Percentiles rank a stretch among this genome's conserved stretches.
Conservation (phyloP, 2,329 filamentous ascomycete species). For the Salinomyces thailandicus region DNA sequence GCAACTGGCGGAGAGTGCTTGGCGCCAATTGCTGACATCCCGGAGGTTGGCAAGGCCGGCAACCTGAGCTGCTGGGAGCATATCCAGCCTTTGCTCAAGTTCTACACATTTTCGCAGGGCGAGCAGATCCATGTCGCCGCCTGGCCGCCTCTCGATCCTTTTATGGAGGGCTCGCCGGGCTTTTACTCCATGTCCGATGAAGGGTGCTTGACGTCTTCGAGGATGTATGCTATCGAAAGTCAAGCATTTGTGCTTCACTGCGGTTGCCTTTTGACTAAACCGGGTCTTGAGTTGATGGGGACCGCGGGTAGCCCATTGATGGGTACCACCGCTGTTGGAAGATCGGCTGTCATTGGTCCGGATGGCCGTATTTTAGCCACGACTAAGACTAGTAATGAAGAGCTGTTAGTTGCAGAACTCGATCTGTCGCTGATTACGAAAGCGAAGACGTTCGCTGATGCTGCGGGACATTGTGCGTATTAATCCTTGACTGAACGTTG, state of each 20-base stretch:
- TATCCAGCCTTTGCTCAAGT: conserved; percentile 33
- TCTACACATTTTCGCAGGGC: conserved; percentile 29
- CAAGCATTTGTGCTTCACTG: conserved; percentile 45
- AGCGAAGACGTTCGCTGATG: conserved; percentile 36
- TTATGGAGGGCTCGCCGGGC: conserved; percentile 20
- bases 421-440: conserved; percentile 36
- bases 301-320: conserved; percentile 35
- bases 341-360: conserved; percentile 42
- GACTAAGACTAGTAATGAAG: conserved; percentile 32
- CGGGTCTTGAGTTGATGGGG: conserved; percentile 35
- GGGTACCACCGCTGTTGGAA: conserved; percentile 34
- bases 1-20: conserved; percentile 25
- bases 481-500: too few relatives aligned
- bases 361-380: conserved; percentile 40
- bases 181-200: conserved; percentile 26
- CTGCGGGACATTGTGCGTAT: conserved; percentile 42
- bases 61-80: conserved; percentile 32
- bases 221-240: conserved; percentile 48
- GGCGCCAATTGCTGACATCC: conserved; percentile 25
- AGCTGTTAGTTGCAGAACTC: conserved; percentile 41
- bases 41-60: conserved; percentile 26
- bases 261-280: conserved; percentile 38
- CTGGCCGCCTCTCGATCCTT: conserved; percentile 30
- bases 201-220: conserved; percentile 37
- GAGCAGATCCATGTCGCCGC: conserved; percentile 33